These are phyloP conservation scores for Mycena floridula DNA, from an alignment of 768 basidiomycete species.

Conservation along the genomic window DNA sequence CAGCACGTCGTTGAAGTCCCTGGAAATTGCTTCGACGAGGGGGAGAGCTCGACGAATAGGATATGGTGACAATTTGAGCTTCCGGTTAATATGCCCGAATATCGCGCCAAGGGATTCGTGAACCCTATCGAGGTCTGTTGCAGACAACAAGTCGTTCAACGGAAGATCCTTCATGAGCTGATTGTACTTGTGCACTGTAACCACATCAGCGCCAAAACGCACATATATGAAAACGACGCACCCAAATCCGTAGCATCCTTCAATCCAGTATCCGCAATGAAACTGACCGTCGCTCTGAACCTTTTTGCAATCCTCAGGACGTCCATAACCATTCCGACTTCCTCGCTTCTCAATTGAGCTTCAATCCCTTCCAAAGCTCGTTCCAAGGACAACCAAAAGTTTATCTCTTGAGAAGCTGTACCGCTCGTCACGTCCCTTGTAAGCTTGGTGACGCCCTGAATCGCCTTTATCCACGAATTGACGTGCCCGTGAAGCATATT, in stretches of 20 bases:
- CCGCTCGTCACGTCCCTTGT: conserved; percentile 88
- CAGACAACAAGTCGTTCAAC: conserved; percentile 91
- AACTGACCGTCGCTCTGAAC: conserved; percentile 95
- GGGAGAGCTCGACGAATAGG: conserved; percentile 94
- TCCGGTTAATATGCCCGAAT: conserved; percentile 92
- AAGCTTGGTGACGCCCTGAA: conserved; percentile 95
- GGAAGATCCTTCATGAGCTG: conserved; percentile 99
- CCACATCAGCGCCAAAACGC: conserved; percentile 1
- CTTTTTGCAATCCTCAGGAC: conserved; percentile 93
- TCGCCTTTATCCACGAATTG: conserved; percentile 97
- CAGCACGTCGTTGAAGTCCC: conserved; percentile 95
- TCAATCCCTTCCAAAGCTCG: conserved; percentile 92
- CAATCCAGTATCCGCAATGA: conserved; percentile 95
- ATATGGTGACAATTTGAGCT: conserved; percentile 92
- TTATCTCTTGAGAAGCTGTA: conserved; percentile 97
- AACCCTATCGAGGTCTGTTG: conserved; percentile 93
- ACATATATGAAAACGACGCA: conserved; percentile 27
- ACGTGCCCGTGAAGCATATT: conserved; percentile 92
- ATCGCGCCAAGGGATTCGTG: conserved; percentile 84
- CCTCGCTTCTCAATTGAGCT: conserved; percentile 83
- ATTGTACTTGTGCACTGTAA: conserved; percentile 92
- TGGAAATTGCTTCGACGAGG: conserved; percentile 95
- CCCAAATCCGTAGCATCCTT: conserved; percentile 90
- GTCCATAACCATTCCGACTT: conserved; percentile 90
- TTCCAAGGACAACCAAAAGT: conserved; percentile 97